phyloP scores from a whole-genome alignment of 179 eudicot species.

The Beta corolliflora region DNA sequence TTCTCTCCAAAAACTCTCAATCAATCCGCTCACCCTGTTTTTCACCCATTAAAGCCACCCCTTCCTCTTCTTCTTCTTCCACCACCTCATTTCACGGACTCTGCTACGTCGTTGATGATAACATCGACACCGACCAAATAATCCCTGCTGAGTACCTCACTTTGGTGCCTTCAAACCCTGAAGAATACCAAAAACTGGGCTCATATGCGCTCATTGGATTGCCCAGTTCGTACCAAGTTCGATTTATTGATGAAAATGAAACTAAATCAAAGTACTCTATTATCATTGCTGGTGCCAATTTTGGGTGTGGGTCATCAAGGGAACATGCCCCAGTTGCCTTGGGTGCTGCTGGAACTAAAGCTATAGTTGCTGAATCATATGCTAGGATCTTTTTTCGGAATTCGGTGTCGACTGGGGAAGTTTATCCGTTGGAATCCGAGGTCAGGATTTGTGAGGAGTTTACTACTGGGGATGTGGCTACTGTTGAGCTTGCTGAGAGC shows the following conservation, averaged over 20 bases:
- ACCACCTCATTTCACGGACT: conserved; percentile 73
- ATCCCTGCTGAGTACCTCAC: conserved; percentile 97
- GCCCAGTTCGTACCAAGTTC: conserved; percentile 50
- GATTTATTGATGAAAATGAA: conserved; percentile 55
- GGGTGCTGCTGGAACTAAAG: conserved; percentile 69
- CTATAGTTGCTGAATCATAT: conserved; percentile 83
- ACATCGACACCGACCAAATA: conserved; percentile 98
- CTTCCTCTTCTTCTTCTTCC: conserved; percentile 24
- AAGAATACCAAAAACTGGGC: conserved; percentile 79
- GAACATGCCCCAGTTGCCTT: conserved; percentile 90
- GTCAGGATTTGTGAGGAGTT: conserved; percentile 81
- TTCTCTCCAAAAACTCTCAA: conserved; percentile 6
- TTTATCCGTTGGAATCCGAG: conserved; percentile 76
- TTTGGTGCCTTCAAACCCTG: conserved; percentile 92
- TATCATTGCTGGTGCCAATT: conserved; percentile 77
- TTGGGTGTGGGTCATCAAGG: conserved; percentile 86
- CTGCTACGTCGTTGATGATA: conserved; percentile 90
- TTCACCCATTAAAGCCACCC: conserved; percentile 29
- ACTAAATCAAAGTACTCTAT: conserved; percentile 56
- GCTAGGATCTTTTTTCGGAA: conserved; percentile 86
- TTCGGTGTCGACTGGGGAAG: conserved; percentile 80
- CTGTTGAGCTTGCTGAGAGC: conserved; percentile 65
- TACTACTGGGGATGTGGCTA: conserved; percentile 80
- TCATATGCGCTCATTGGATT: conserved; percentile 74
- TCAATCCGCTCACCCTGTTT: conserved; percentile 8